phyloP scores from a whole-genome alignment of 148 eudicot species.

The Fagopyrum homotropicum region DNA sequence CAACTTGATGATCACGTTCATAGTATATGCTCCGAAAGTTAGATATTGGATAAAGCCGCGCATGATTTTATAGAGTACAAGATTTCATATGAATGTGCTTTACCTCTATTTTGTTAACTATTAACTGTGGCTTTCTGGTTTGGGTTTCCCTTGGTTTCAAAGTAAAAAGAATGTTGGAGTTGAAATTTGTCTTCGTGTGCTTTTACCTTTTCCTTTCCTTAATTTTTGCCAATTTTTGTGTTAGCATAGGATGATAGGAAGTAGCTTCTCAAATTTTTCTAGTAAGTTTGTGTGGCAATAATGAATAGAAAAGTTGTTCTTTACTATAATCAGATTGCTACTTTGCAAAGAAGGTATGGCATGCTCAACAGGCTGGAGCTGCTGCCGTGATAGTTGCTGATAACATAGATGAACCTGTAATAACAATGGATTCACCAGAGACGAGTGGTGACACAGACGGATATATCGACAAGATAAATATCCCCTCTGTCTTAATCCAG shows the following conservation, averaged over 20 bases:
- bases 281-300: background rate
- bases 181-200: background rate
- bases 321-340: slow-evolving; percentile 49
- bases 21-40: background rate
- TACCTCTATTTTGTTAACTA: background rate
- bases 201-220: background rate
- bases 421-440: slow-evolving; percentile 95
- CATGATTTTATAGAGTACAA: background rate
- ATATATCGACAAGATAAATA: slow-evolving; percentile 57
- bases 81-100: slow-evolving; percentile 1
- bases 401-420: slow-evolving; percentile 59
- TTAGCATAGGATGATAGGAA: background rate
- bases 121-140: background rate
- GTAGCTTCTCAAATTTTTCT: background rate
- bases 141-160: background rate
- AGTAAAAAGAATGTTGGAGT: background rate
- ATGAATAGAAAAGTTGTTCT: too few relatives aligned
- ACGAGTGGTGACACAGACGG: slow-evolving; percentile 49
- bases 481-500: slow-evolving; percentile 67
- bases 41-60: background rate
- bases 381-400: slow-evolving; percentile 83
- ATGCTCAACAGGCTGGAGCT: slow-evolving; percentile 93
- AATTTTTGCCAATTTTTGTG: background rate
- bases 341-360: slow-evolving; percentile 89
- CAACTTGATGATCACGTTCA: background rate